phyloP scores from a whole-genome alignment of 2,329 filamentous ascomycete genomes.

The Verticillium dahliae region DNA sequence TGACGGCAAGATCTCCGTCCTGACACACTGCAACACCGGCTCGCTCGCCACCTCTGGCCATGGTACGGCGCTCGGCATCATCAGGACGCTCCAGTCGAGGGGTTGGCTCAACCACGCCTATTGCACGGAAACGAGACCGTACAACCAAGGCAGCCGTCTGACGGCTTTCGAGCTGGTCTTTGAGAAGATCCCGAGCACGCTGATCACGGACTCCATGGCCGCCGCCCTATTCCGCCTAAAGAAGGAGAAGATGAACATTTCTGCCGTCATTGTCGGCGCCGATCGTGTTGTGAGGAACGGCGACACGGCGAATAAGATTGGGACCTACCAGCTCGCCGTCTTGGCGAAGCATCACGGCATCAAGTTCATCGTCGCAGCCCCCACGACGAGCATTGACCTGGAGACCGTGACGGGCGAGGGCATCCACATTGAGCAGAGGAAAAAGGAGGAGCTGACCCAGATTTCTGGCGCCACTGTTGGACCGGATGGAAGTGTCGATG shows the following conservation, averaged over 20 bases:
- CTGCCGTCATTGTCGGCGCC: slow-evolving; percentile 87
- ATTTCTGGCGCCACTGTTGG: slow-evolving; percentile 70
- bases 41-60: slow-evolving; percentile 97
- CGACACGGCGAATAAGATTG: slow-evolving; percentile 98
- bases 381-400: slow-evolving; percentile 88
- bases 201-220: slow-evolving; percentile 97
- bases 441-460: slow-evolving; percentile 73
- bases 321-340: slow-evolving; percentile 90
- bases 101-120: slow-evolving; percentile 73
- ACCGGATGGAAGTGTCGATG: slow-evolving; percentile 56
- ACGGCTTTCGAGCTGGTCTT: slow-evolving; percentile 97
- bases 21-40: slow-evolving; percentile 98
- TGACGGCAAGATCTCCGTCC: slow-evolving; percentile 60
- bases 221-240: slow-evolving; percentile 68
- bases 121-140: slow-evolving; percentile 94
- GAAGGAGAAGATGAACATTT: slow-evolving; percentile 60
- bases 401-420: slow-evolving; percentile 67
- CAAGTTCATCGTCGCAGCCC: slow-evolving; percentile 92
- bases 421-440: slow-evolving; percentile 88
- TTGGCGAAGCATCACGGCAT: slow-evolving; percentile 80
- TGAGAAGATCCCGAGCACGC: slow-evolving; percentile 81
- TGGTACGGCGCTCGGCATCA: slow-evolving; percentile 89
- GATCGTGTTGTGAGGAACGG: slow-evolving; percentile 94
- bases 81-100: slow-evolving; percentile 69
- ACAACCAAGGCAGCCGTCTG: slow-evolving; percentile 93